Evolutionary conservation across 228 moss, liverwort and hornwort genomes (phyloP), one percentile per base, ranked within the genome.

Genomic region (Sphagnum magellanicum): DNA sequence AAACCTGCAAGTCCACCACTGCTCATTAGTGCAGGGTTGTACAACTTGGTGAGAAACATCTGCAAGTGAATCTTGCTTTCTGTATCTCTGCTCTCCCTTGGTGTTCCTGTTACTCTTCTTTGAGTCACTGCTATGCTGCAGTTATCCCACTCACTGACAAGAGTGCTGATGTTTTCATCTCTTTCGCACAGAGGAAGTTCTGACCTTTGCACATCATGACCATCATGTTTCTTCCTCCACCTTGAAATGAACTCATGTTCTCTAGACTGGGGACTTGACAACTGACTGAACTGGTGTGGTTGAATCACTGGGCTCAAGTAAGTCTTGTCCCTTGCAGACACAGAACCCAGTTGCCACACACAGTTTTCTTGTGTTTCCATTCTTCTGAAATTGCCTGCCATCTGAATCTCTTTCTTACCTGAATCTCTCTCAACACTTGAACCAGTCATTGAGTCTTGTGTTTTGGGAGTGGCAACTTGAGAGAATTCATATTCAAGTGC

Each of bases 401-500:
- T 17, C 14, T 59, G 66, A 15, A 60, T 73, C 32, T 59, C 61
- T 60, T 66, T 14, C 8, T 73, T 67, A 58, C 65, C 52, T 47
- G 72, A 72, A 51, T 10, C 17, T 17, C 17, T 17, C 17, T 17
- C 17, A 17, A 17, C 17, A 17, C 0, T 17, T 17, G 17, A 17
- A 17, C 17, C 17, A 17, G 17, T 17, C 17, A 17, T 17, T 17
- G 17, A 17, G 17, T 17, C 17, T 17, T 17, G 17, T 17, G 17
- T 64, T 68, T 61, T 79, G 7, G 66, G 53, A 17, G 74, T 73
- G 51, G 3, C 72, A 32, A 88, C 71, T 69, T 86, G 83, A 55
- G 77, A 90, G 8, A 76, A 85, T 61, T 97, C 80, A 60, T 93
- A 93, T 4, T 97, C 97, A 55, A 97, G 72, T 72, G 87, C 74